Base-by-base conservation (phyloP, 2,329 filamentous ascomycete genomes). In the Torrubiella hemipterigena region DNA sequence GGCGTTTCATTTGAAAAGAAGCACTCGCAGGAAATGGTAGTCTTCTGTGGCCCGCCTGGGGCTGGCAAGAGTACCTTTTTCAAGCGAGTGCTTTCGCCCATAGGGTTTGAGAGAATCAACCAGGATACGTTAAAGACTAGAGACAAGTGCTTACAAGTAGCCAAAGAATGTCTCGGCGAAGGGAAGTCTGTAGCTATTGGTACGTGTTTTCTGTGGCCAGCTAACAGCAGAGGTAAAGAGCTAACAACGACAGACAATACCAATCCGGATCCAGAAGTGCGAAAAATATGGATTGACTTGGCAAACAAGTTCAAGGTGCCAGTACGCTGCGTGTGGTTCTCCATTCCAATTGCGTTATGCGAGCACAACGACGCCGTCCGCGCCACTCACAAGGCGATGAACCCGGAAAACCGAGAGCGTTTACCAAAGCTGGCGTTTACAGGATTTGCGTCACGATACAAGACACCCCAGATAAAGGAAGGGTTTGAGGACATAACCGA, bases 31-130 rank as follows among this genome's bases (percentile, higher is more conserved):
- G 87, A 95, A 33, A 61, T 96, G 11, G 72, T 96, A 16, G 55
- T 96, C 7, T 84, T 93, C 51, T 89, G 83, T 47, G 91, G 91
- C 2, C 84, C 82, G 29, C 91, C 91, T 0, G 87, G 83, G 2
- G 76, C 85, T 3, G 91, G 91, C 13, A 96, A 98, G 56, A 93
- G 84, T 23, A 89, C 85, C 0, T 94, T 91, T 47, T 95, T 80
- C 57, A 84, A 79, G 74, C 76, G 69, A 38, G 61, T 81, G 40
- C 61, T 96, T 21, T 67, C 86, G 49, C 81, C 81, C 16, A 57
- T 91, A 17, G 81, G 77, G 4, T 96, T 93, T 50, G 71, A 75
- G 49, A 73, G 91, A 29, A 73, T 95, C 18, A 98, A 96, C 45
- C 91, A 96, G 58, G 91, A 96, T 54, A 72, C 68, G 2, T 65